phyloP scores from a whole-genome alignment of 768 basidiomycete species.

The Lentinus tigrinus region DNA sequence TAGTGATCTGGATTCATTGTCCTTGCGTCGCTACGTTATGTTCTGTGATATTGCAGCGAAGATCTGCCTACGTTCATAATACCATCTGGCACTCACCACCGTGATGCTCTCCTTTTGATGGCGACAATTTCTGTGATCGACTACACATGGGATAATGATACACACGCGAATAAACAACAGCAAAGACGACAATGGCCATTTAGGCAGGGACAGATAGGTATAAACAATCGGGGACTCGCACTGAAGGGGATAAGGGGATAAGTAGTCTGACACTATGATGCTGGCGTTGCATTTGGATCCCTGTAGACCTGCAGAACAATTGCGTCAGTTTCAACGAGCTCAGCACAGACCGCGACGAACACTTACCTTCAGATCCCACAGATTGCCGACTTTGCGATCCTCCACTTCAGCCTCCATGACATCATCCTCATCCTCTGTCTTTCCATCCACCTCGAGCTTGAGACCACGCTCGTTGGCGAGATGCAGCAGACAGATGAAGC shows the following conservation, averaged over 20 bases:
- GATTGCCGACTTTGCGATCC: conserved; percentile 59
- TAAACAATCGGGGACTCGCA: background rate
- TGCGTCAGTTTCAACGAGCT: background rate
- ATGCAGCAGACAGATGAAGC: conserved; percentile 96
- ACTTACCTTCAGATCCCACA: conserved; percentile 73
- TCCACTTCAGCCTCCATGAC: conserved; percentile 39
- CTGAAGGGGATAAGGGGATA: too few species aligned
- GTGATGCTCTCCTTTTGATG: too few species aligned
- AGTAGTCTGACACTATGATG: conserved; percentile 13
- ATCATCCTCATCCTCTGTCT: conserved; percentile 36
- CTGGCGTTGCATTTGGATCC: conserved; percentile 24
- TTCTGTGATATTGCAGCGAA: background rate
- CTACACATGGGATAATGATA: background rate
- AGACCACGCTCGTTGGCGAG: conserved; percentile 96
- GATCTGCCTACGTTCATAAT: background rate
- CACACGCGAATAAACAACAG: background rate
- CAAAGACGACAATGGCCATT: background rate
- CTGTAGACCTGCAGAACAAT: conserved; percentile 20
- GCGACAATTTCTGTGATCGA: too few species aligned
- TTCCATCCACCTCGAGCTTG: conserved; percentile 60
- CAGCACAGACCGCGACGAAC: background rate
- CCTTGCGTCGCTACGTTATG: background rate
- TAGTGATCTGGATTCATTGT: background rate
- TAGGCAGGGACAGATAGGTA: background rate
- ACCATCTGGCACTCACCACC: background rate